Evolutionary conservation across 1,284 basidiomycete species (phyloP).

Genomic region (Vanrija humicola): DNA sequence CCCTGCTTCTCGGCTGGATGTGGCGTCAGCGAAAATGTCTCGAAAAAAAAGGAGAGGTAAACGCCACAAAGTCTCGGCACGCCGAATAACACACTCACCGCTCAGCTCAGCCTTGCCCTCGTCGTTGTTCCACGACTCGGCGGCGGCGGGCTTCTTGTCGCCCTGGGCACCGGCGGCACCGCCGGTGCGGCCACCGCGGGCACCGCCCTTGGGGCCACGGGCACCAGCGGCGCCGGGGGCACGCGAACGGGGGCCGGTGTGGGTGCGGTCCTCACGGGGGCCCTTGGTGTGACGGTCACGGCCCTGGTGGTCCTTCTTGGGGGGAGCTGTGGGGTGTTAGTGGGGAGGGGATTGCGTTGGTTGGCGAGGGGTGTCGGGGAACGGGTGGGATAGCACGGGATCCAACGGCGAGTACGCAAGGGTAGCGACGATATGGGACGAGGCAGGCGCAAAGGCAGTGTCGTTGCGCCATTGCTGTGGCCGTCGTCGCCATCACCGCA

Average conservation of each 20-base stretch:
- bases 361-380: too few relatives aligned
- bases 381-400: too few relatives aligned
- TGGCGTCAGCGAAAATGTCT: conserved; percentile 19
- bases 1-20: conserved; percentile 51
- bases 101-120: conserved; percentile 72
- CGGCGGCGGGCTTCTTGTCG: conserved; percentile 67
- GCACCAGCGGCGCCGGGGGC: conserved; percentile 30
- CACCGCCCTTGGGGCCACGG: conserved; percentile 39
- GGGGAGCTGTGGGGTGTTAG: conserved; percentile 20
- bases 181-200: conserved; percentile 23
- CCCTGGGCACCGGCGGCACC: conserved; percentile 36
- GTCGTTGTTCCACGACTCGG: conserved; percentile 83
- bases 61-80: background rate
- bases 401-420: too few relatives aligned
- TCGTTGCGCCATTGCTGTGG: too few relatives aligned
- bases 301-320: conserved; percentile 33
- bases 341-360: too few relatives aligned
- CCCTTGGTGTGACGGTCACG: conserved; percentile 47
- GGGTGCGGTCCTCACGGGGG: conserved; percentile 36
- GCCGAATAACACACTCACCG: conserved; percentile 47
- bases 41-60: conserved; percentile 5
- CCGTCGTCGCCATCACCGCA: too few relatives aligned
- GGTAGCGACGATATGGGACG: too few relatives aligned
- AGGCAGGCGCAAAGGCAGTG: too few relatives aligned
- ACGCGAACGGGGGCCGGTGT: conserved; percentile 30